Percentiles rank a stretch among this genome's conserved stretches.
These are phyloP conservation scores for Kurtzmaniella quercitrusa DNA, from an alignment of 1,139 yeast species.

Conservation along the genomic window DNA sequence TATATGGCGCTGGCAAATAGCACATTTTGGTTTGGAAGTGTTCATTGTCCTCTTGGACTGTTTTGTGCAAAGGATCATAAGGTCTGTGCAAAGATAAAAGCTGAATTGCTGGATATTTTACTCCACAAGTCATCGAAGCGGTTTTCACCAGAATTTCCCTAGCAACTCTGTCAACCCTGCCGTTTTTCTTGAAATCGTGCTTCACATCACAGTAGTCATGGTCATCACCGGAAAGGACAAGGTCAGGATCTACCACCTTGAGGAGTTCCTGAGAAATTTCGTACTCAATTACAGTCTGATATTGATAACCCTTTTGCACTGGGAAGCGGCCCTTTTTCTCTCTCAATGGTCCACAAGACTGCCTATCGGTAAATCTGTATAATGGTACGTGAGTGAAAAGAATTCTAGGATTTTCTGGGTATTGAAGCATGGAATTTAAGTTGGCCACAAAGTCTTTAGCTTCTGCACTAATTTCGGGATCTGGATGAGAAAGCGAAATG, in stretches of 20 bases:
- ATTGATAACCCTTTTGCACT: slow-evolving; percentile 67
- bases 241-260: slow-evolving; percentile 52
- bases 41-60: slow-evolving; percentile 6
- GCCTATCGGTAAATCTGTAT: slow-evolving; percentile 51
- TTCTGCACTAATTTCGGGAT: slow-evolving; percentile 20
- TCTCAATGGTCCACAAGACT: slow-evolving; percentile 62
- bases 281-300: slow-evolving; percentile 68
- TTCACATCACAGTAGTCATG: slow-evolving; percentile 87
- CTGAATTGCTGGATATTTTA: slow-evolving; percentile 80
- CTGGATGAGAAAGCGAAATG: slow-evolving; percentile 60
- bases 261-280: slow-evolving; percentile 57
- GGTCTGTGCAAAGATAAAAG: slow-evolving; percentile 66
- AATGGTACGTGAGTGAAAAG: slow-evolving; percentile 79
- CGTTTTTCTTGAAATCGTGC: slow-evolving; percentile 43
- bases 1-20: slow-evolving; percentile 66
- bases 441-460: slow-evolving; percentile 24
- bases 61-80: slow-evolving; percentile 12
- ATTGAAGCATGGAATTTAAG: slow-evolving; percentile 16
- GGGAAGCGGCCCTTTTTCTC: slow-evolving; percentile 65
- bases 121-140: slow-evolving; percentile 91
- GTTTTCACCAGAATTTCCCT: slow-evolving; percentile 86
- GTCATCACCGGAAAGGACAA: slow-evolving; percentile 89
- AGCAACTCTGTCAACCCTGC: slow-evolving; percentile 33
- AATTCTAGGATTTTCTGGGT: slow-evolving; percentile 54
- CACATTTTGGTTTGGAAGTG: slow-evolving; percentile 57